Conservation (phyloP, 2,329 filamentous ascomycete genomes). For the Arthrobotrys musiformis region DNA sequence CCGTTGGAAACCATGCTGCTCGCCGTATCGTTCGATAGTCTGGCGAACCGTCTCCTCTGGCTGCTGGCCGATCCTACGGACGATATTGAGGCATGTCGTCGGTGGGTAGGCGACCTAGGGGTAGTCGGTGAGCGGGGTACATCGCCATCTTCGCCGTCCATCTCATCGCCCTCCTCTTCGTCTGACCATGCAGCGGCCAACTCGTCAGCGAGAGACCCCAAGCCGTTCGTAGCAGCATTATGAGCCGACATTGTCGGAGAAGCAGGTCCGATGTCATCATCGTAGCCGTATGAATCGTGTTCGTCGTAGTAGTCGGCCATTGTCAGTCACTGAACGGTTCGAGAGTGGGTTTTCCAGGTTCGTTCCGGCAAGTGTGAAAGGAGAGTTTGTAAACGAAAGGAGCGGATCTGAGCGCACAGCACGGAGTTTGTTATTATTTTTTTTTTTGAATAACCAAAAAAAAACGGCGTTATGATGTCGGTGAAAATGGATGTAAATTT, state of each 20-base stretch:
- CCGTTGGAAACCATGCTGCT: slow-evolving; percentile 53
- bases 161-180: slow-evolving; percentile 50
- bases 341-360: too few species aligned
- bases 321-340: too few species aligned
- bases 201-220: slow-evolving; percentile 81
- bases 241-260: slow-evolving; percentile 45
- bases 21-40: slow-evolving; percentile 47
- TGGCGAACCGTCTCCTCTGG: slow-evolving; percentile 46
- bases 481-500: background rate
- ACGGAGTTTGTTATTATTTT: background rate
- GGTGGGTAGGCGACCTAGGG: slow-evolving; percentile 43
- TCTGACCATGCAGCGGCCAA: slow-evolving; percentile 78
- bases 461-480: slow-evolving; percentile 12
- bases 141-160: slow-evolving; percentile 44
- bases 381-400: background rate
- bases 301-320: slow-evolving; percentile 55
- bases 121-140: slow-evolving; percentile 49
- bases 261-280: slow-evolving; percentile 45
- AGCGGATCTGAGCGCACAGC: slow-evolving; percentile 25
- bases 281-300: slow-evolving; percentile 48
- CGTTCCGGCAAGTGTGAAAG: background rate
- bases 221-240: slow-evolving; percentile 64
- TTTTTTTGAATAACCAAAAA: background rate
- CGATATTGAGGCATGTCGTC: slow-evolving; percentile 49
- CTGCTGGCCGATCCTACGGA: slow-evolving; percentile 50